Percentiles rank a stretch among this genome's conserved stretches.
Conservation (phyloP, 1,139 yeast species). For the Kodamaea fungicola region DNA sequence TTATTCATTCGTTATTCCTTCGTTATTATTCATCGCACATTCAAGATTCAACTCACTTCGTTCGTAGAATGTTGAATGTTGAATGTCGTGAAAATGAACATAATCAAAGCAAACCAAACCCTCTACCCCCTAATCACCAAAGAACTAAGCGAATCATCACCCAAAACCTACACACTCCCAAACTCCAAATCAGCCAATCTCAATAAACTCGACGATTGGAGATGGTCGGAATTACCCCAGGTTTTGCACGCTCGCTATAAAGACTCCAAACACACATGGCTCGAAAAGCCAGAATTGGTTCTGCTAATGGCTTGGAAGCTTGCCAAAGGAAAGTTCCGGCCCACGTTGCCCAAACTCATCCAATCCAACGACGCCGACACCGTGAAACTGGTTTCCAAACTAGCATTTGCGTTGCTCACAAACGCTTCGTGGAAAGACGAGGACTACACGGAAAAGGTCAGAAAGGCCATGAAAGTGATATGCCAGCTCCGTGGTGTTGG, state of each 20-base stretch:
- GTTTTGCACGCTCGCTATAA: constrained; percentile 17
- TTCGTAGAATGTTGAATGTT: too few relatives aligned
- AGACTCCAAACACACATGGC: constrained; percentile 20
- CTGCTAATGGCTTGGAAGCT: constrained; percentile 50
- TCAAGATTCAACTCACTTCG: too few relatives aligned
- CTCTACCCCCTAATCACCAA: constrained; percentile 15
- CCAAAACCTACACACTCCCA: constrained; percentile 15
- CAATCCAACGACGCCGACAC: constrained; percentile 27
- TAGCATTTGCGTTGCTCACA: constrained; percentile 26
- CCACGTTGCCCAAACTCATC: constrained; percentile 41
- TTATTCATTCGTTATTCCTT: not conserved
- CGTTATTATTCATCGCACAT: not conserved
- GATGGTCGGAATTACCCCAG: constrained; percentile 24
- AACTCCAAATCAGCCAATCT: constrained; percentile 22
- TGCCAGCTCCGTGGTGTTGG: constrained; percentile 46
- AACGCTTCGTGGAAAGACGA: constrained; percentile 6
- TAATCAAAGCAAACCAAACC: constrained; percentile 7
- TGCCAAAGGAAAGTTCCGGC: constrained; percentile 46
- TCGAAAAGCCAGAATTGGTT: constrained; percentile 36
- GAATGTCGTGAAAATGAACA: too few relatives aligned
- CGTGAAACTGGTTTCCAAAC: constrained; percentile 27
- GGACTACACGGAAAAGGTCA: constrained; percentile 15
- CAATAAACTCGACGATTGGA: constrained; percentile 37
- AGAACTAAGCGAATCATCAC: constrained; percentile 15
- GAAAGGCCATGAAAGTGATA: constrained; percentile 24